Percentiles rank a stretch among this genome's conserved stretches.
Conservation (phyloP, 176 grass and related monocot genomes). For the Hsuehochloa calcarea region DNA sequence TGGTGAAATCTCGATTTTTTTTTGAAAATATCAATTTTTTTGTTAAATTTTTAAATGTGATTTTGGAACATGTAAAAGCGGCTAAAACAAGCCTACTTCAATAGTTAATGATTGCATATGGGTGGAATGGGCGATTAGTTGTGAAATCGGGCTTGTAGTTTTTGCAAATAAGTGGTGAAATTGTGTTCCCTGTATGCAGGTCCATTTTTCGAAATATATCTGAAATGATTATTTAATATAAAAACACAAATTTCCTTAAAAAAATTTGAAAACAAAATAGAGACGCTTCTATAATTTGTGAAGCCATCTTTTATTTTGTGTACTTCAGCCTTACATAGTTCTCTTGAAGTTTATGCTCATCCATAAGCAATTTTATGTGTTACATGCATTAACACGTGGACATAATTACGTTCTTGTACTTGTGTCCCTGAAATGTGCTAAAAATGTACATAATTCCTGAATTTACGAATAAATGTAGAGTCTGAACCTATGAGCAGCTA, state of each 20-base stretch:
- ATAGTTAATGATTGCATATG: too few relatives aligned
- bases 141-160: too few relatives aligned
- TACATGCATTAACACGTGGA: not conserved
- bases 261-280: not conserved
- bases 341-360: conserved; percentile 22
- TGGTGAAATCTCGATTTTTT: too few relatives aligned
- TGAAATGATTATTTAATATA: not conserved
- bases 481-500: too few relatives aligned
- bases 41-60: too few relatives aligned
- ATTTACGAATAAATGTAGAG: not conserved
- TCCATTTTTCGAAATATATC: not conserved
- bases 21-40: too few relatives aligned
- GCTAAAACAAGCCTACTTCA: too few relatives aligned
- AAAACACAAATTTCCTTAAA: not conserved
- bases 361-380: not conserved
- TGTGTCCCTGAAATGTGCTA: not conserved
- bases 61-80: too few relatives aligned
- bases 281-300: not conserved
- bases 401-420: not conserved
- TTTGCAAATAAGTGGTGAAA: too few relatives aligned
- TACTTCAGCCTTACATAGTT: not conserved
- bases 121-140: too few relatives aligned
- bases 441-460: not conserved
- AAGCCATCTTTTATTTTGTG: not conserved
- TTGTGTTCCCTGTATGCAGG: too few relatives aligned